phyloP scores from a whole-genome alignment of 495 filamentous ascomycete species.

The Hyphodiscus hymeniophilus region DNA sequence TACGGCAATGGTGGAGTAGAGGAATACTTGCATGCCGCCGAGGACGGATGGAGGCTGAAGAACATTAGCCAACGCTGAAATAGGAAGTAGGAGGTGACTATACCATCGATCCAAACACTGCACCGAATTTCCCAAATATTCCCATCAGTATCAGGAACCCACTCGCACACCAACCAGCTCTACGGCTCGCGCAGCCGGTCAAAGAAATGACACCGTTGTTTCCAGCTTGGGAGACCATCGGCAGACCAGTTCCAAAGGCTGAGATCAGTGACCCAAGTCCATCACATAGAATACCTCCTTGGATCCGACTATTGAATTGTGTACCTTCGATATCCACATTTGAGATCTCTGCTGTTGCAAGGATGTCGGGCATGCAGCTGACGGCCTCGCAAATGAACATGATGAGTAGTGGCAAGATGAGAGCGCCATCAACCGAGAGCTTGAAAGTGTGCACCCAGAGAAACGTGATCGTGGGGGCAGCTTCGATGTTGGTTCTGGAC shows the following conservation, averaged over 20 bases:
- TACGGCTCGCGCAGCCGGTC: slow-evolving; percentile 32
- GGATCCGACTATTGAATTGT: slow-evolving; percentile 26
- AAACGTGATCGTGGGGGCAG: slow-evolving; percentile 30
- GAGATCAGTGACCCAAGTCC: slow-evolving; percentile 28
- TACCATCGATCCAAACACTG: slow-evolving; percentile 27
- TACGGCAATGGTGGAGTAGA: slow-evolving; percentile 32
- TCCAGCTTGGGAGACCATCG: slow-evolving; percentile 32
- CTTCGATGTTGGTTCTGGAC: slow-evolving; percentile 19
- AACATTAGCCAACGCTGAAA: not conserved
- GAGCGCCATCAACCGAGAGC: slow-evolving; percentile 27
- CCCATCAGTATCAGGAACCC: slow-evolving; percentile 30
- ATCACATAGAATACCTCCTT: slow-evolving; percentile 32
- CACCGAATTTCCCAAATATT: slow-evolving; percentile 30
- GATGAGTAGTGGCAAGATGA: slow-evolving; percentile 33
- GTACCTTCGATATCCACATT: slow-evolving; percentile 29
- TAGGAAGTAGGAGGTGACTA: not conserved
- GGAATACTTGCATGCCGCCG: slow-evolving; percentile 35
- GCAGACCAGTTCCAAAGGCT: slow-evolving; percentile 29
- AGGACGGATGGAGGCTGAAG: slow-evolving; percentile 25
- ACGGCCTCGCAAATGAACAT: slow-evolving; percentile 40
- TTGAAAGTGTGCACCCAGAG: slow-evolving; percentile 32
- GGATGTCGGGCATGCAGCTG: slow-evolving; percentile 30
- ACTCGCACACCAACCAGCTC: slow-evolving; percentile 39
- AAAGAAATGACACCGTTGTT: slow-evolving; percentile 34
- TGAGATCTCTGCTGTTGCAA: slow-evolving; percentile 31